phyloP scores from a whole-genome alignment of 495 filamentous ascomycete species.

The Aspergillus olivimuriae region DNA sequence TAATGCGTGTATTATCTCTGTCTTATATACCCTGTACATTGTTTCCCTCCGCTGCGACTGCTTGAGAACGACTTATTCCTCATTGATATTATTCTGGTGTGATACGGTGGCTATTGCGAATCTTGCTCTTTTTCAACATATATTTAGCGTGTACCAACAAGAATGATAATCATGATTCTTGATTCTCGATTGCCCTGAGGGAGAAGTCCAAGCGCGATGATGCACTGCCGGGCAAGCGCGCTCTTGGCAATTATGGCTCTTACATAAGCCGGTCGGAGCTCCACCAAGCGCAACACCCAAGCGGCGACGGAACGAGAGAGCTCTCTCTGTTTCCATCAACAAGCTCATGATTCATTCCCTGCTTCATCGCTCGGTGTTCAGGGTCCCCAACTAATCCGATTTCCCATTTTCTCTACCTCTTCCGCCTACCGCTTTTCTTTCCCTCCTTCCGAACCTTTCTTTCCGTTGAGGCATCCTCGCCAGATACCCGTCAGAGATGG shows the following conservation, averaged over 20 bases:
- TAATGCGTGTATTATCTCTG: too few relatives aligned
- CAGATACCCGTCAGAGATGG: constrained; percentile 57
- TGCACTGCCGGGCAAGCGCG: too few relatives aligned
- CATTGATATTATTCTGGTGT: too few relatives aligned
- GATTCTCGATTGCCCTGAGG: too few relatives aligned
- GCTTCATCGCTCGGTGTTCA: constrained; percentile 25
- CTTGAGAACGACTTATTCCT: too few relatives aligned
- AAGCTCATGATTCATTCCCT: constrained; percentile 33
- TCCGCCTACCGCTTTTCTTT: constrained; percentile 1
- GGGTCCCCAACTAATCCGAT: constrained; percentile 13
- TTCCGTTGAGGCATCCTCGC: constrained; percentile 26
- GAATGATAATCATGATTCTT: too few relatives aligned
- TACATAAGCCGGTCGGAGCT: constrained; percentile 37
- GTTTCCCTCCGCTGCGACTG: too few relatives aligned
- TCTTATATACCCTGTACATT: too few relatives aligned
- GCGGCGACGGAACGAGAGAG: constrained; percentile 20
- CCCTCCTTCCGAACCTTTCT: constrained; percentile 4
- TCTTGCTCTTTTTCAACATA: too few relatives aligned
- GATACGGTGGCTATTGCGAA: too few relatives aligned
- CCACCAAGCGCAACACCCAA: constrained; percentile 26
- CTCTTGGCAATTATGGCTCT: constrained; percentile 4
- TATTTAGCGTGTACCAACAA: too few relatives aligned
- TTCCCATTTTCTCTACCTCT: constrained; percentile 9
- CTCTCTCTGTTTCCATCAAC: constrained; percentile 36
- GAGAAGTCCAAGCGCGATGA: too few relatives aligned